These are phyloP conservation scores for Hypoxylon sp. DNA, from an alignment of 2,329 filamentous ascomycete genomes.

Conservation along the genomic window DNA sequence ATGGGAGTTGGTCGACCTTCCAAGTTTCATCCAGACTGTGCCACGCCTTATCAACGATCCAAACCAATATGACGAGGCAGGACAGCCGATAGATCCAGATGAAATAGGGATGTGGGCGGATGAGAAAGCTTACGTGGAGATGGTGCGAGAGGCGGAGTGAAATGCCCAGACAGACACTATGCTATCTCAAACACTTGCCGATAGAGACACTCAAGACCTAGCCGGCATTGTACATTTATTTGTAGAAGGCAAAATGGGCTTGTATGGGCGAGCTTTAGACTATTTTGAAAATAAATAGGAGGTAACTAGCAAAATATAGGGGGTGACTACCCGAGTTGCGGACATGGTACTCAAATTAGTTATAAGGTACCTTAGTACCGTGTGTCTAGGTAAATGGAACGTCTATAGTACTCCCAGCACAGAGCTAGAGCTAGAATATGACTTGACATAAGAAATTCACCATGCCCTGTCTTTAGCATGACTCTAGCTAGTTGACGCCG, in stretches of 20 bases:
- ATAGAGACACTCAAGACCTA: conserved; percentile 3
- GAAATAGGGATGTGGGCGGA: neutral
- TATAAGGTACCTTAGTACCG: too few species aligned
- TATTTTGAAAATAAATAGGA: conserved; percentile 1
- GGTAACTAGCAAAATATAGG: neutral
- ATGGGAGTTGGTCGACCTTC: neutral
- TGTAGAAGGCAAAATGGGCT: neutral
- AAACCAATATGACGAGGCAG: neutral
- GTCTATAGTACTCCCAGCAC: too few species aligned
- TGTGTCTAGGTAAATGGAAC: too few species aligned
- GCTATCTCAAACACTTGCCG: neutral
- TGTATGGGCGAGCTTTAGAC: neutral
- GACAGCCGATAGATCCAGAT: neutral
- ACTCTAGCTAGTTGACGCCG: too few species aligned
- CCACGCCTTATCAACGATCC: neutral
- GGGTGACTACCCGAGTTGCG: too few species aligned
- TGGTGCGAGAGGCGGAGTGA: conserved; percentile 1
- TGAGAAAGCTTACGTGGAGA: neutral
- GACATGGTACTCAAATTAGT: too few species aligned
- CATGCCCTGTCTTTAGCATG: too few species aligned
- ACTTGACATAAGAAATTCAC: too few species aligned
- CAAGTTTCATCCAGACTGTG: neutral
- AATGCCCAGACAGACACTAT: neutral
- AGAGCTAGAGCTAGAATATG: too few species aligned
- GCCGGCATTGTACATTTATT: conserved; percentile 1